phyloP scores from a whole-genome alignment of 805 yeast genomes.

The Saccharomycopsis fermentans region DNA sequence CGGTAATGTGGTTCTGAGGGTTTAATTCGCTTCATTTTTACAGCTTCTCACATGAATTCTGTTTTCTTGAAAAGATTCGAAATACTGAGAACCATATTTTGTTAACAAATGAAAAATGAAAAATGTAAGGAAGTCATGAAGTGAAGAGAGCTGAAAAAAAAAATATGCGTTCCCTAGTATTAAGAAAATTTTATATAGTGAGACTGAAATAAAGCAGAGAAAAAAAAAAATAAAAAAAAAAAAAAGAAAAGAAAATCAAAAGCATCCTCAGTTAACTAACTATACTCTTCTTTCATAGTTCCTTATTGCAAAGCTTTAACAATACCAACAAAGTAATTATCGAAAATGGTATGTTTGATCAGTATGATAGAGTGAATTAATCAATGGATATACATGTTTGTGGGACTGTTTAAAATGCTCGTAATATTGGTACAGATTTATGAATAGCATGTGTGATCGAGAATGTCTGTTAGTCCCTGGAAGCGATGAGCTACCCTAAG shows the following conservation, averaged over 20 bases:
- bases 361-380: not conserved
- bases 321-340: slow-evolving; percentile 10
- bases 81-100: not conserved
- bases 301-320: not conserved
- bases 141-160: not conserved
- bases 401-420: not conserved
- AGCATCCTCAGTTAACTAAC: not conserved
- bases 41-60: not conserved
- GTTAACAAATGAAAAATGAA: not conserved
- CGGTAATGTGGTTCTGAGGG: not conserved
- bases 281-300: not conserved
- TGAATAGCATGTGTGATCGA: not conserved
- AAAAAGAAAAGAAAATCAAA: not conserved
- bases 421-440: not conserved
- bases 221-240: not conserved
- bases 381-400: not conserved
- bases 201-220: not conserved
- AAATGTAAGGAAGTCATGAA: not conserved
- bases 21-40: not conserved
- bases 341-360: slow-evolving; percentile 15
- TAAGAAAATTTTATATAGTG: not conserved
- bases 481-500: too few relatives aligned
- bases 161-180: not conserved
- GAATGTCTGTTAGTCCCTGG: too few relatives aligned
- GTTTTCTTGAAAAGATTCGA: not conserved